These are phyloP conservation scores for Acanthochlamys bracteata DNA, from an alignment of 106 monocot genomes.

Conservation along the genomic window DNA sequence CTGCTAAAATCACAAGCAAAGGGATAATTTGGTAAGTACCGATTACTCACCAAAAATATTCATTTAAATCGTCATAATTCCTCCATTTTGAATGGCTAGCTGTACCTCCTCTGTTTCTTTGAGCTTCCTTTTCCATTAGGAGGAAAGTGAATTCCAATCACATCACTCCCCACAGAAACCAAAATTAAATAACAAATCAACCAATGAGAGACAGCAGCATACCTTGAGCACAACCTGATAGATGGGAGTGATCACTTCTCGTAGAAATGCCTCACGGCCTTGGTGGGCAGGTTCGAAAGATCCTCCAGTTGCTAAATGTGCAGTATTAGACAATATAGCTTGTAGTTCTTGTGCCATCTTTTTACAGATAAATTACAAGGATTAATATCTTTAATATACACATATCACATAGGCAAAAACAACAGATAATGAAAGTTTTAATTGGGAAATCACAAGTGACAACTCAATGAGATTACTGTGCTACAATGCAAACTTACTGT, in stretches of 20 bases:
- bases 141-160: no score
- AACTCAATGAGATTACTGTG: no score
- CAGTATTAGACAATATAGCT: slow-evolving; percentile 87
- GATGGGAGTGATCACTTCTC: slow-evolving; percentile 89
- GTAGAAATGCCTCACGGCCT: slow-evolving; percentile 91
- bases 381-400: no score
- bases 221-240: slow-evolving; percentile 92
- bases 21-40: no score
- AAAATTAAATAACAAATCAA: not conserved
- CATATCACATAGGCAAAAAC: no score
- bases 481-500: no score
- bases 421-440: no score
- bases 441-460: no score
- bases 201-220: not conserved
- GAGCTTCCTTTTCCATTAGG: slow-evolving; percentile 64
- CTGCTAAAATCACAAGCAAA: no score
- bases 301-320: slow-evolving; percentile 93
- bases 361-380: no score
- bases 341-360: slow-evolving; percentile 99
- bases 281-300: slow-evolving; percentile 91
- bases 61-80: slow-evolving; percentile 99
- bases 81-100: slow-evolving; percentile 89
- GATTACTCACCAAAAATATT: slow-evolving; percentile 81
- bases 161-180: no score
- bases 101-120: slow-evolving; percentile 83